Evolutionary conservation across 257 asterid genomes (phyloP).

Genomic region (Solanum piurae): DNA sequence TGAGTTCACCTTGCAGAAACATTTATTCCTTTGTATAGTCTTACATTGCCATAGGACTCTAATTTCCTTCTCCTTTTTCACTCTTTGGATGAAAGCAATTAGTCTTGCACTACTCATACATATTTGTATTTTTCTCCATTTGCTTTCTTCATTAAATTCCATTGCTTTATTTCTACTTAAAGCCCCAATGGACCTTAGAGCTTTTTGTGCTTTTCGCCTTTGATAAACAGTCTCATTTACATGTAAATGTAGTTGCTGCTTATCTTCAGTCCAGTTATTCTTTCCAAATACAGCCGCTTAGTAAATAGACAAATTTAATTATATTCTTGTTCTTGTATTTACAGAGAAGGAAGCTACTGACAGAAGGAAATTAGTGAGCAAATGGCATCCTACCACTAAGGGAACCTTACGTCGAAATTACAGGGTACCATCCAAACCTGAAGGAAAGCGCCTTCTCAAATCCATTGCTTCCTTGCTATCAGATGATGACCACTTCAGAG

Average conservation of each 20-base stretch:
- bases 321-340: slow-evolving; percentile 3
- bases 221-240: not conserved
- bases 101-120: not conserved
- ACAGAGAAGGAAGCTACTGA: slow-evolving; percentile 81
- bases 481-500: slow-evolving; percentile 87
- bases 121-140: not conserved
- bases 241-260: not conserved
- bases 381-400: slow-evolving; percentile 98
- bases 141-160: not conserved
- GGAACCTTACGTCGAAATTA: slow-evolving; percentile 88
- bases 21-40: not conserved
- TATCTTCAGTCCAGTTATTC: not conserved
- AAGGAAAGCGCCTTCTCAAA: slow-evolving; percentile 73
- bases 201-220: not conserved
- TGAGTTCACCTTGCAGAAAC: not conserved
- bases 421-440: slow-evolving; percentile 72
- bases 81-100: not conserved
- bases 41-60: not conserved
- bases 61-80: not conserved
- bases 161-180: not conserved
- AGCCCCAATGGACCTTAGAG: not conserved
- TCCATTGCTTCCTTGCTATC: slow-evolving; percentile 76
- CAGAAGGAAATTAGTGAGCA: slow-evolving; percentile 73
- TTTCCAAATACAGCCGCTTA: not conserved
- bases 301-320: not conserved